Base-by-base conservation (phyloP, 1,284 basidiomycete genomes). In the Phlebopus sp. region DNA sequence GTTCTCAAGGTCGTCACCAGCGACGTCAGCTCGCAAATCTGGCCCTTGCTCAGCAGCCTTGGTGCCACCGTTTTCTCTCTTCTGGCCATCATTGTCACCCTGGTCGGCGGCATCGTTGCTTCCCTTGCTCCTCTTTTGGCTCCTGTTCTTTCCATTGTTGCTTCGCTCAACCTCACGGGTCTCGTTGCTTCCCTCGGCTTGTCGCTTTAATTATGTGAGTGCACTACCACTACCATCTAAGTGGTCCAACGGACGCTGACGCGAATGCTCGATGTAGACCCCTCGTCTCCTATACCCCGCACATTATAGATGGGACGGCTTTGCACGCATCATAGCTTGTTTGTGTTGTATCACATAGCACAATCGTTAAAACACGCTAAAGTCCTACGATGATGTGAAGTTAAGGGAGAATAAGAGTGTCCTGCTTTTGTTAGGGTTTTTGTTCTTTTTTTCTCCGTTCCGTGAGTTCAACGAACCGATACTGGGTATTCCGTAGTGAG, bases 1-100 rank as follows among this genome's bases (percentile, higher is more conserved):
- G 63, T 73, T 45, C 57, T 75, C 18, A 57, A 60, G 27, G 47
- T 73, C 19, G 65, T 68, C 32, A 58, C 53, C 37, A 46, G 51
- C 15, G 56, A 57, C 17, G 54, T 65, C 37, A 46, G 53, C 5
- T 25, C 32, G 7, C 59, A 59, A 14, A 49, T 73, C 37, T 37
- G 55, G n/a, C 41, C 49, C 9, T 31, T 66, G 13, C 55, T 74
- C 37, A 46, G 40, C 18, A 54, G 44, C n/a, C 62, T 76, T 30
- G 62, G 56, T 32, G 23, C 25, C 41, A 43, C 69, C 9, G 51
- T 74, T 21, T 49, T 48, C 11, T 50, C 55, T 15, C 60, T 74
- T 45, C 44, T 73, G 47, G 32, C 49, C n/a, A 55, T 65, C 31
- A 60, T 68, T 40, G 54, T 58, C n/a, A 13, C 39, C 14, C 53